Conservation (phyloP, 2,329 filamentous ascomycete genomes). For the Aspergillus viridinutans region DNA sequence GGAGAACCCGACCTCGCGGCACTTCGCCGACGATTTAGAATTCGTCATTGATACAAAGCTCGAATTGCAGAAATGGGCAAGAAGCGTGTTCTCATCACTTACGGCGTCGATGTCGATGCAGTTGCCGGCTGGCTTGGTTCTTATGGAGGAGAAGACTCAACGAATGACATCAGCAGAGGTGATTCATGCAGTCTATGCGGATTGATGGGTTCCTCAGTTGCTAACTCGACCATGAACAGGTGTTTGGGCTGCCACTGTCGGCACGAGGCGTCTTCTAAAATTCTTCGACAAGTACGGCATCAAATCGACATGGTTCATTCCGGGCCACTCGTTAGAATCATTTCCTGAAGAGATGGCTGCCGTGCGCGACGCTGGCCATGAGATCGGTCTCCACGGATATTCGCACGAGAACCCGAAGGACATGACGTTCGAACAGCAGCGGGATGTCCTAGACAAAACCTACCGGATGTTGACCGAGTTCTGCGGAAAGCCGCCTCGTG, state of each 20-base stretch:
- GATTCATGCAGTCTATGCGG: conserved; percentile 4
- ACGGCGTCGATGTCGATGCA: conserved; percentile 32
- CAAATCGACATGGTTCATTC: conserved; percentile 64
- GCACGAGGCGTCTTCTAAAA: conserved; percentile 62
- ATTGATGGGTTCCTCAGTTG: background rate
- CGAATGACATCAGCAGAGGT: conserved; percentile 30
- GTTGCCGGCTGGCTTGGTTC: conserved; percentile 22
- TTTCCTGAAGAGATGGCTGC: conserved; percentile 62
- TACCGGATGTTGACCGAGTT: conserved; percentile 72
- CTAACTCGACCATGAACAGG: conserved; percentile 30
- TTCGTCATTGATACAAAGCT: background rate
- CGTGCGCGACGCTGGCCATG: conserved; percentile 61
- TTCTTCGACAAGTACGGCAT: conserved; percentile 69
- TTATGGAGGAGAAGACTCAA: conserved; percentile 19
- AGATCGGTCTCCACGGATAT: conserved; percentile 67
- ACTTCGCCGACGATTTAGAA: background rate
- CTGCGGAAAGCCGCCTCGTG: conserved; percentile 67
- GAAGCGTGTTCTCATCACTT: conserved; percentile 25
- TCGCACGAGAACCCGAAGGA: conserved; percentile 69
- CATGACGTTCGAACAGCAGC: conserved; percentile 72
- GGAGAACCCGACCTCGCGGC: too few relatives aligned
- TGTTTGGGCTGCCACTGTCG: conserved; percentile 65
- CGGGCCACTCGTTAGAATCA: conserved; percentile 60
- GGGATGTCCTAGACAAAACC: conserved; percentile 71
- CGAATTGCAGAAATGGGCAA: background rate